Conservation (phyloP, 1,284 basidiomycete genomes). For the Caloboletus firmus region DNA sequence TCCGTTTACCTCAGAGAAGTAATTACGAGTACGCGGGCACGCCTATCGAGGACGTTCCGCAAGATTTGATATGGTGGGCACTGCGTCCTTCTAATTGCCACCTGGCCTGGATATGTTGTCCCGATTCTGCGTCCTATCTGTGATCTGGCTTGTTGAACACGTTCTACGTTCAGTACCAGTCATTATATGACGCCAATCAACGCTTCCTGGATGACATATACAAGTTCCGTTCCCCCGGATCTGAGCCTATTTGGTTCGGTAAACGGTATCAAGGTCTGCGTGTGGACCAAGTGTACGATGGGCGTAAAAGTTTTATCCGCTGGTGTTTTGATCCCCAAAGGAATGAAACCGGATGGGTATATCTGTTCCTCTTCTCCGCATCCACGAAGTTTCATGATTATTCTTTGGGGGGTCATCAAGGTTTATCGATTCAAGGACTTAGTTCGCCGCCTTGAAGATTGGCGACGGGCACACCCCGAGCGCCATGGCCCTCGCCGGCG, state of each 20-base stretch:
- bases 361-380: not conserved
- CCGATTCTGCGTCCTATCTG: not conserved
- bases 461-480: slow-evolving; percentile 15
- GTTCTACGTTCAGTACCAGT: slow-evolving; percentile 9
- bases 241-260: slow-evolving; percentile 27
- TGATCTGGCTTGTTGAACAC: not conserved
- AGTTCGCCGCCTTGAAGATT: slow-evolving; percentile 8
- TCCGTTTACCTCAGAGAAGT: slow-evolving; percentile 1
- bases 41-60: slow-evolving; percentile 14
- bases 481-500: slow-evolving; percentile 1
- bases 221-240: slow-evolving; percentile 24
- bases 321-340: slow-evolving; percentile 3
- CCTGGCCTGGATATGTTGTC: slow-evolving; percentile 11
- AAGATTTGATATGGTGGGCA: slow-evolving; percentile 16
- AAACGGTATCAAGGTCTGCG: slow-evolving; percentile 13
- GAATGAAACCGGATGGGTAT: slow-evolving; percentile 8
- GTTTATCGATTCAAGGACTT: slow-evolving; percentile 12
- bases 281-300: slow-evolving; percentile 18
- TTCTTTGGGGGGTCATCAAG: not conserved
- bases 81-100: slow-evolving; percentile 9
- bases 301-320: slow-evolving; percentile 7
- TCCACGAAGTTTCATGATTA: not conserved
- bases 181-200: slow-evolving; percentile 8
- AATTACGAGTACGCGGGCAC: not conserved
- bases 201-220: slow-evolving; percentile 19